These are phyloP conservation scores for Geotrichum restrictum DNA, from an alignment of 1,139 yeast species.

Conservation along the genomic window DNA sequence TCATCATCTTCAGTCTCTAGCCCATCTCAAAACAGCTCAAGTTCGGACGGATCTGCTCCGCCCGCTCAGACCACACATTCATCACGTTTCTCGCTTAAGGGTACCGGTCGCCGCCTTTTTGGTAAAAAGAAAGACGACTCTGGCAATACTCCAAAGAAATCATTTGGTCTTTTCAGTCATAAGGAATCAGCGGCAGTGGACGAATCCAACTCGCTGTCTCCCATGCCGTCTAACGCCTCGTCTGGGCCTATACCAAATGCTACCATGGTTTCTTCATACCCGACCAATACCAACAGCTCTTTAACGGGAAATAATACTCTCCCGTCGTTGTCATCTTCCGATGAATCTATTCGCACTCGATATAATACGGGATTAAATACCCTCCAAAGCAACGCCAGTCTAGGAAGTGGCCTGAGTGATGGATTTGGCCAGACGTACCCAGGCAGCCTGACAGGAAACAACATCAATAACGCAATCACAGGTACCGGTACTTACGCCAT, in stretches of 20 bases:
- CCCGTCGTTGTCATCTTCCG: not conserved
- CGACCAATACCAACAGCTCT: not conserved
- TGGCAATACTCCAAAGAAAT: not conserved
- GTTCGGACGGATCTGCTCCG: not conserved
- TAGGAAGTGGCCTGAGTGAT: not conserved
- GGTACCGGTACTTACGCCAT: conserved; percentile 16
- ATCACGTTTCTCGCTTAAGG: conserved; percentile 4
- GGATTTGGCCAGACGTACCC: not conserved
- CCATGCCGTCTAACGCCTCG: conserved; percentile 1
- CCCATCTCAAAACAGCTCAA: not conserved
- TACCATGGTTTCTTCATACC: not conserved
- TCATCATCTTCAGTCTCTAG: not conserved
- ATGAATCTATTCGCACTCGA: not conserved
- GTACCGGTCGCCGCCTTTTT: conserved; percentile 9
- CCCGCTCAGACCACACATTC: not conserved
- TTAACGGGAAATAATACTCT: too few relatives aligned
- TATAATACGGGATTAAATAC: not conserved
- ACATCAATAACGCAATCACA: conserved; percentile 2
- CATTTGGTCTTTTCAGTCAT: not conserved
- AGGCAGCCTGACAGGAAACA: not conserved
- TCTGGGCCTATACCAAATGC: not conserved
- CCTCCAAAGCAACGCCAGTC: not conserved
- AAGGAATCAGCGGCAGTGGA: not conserved
- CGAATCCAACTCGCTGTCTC: not conserved
- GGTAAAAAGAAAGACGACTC: conserved; percentile 10